phyloP scores from a whole-genome alignment of 2,329 filamentous ascomycete species.

The Verticillium nonalfalfae region DNA sequence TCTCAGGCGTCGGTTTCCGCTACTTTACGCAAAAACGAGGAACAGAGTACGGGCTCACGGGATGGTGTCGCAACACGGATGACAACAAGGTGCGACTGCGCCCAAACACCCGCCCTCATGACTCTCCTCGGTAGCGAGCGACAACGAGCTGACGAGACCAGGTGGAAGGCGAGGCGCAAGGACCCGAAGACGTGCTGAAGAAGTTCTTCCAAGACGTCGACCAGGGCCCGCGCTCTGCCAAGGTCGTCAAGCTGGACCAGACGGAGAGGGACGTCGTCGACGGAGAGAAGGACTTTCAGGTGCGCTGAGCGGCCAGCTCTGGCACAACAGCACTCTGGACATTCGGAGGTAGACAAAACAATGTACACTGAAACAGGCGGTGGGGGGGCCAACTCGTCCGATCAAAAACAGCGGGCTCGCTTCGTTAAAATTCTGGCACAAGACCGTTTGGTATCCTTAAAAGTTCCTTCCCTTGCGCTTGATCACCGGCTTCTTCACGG shows the following conservation, averaged over 20 bases:
- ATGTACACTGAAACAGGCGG: no score
- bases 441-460: slow-evolving; percentile 16
- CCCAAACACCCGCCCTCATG: background rate
- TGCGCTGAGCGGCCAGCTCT: slow-evolving; percentile 25
- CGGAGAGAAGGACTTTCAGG: slow-evolving; percentile 61
- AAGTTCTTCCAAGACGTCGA: slow-evolving; percentile 70
- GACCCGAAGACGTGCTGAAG: slow-evolving; percentile 55
- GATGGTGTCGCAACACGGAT: slow-evolving; percentile 55
- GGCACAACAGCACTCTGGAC: no score
- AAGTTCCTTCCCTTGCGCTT: slow-evolving; percentile 52
- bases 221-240: slow-evolving; percentile 64
- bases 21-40: slow-evolving; percentile 51
- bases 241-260: slow-evolving; percentile 68
- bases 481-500: slow-evolving; percentile 53
- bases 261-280: slow-evolving; percentile 58
- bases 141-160: slow-evolving; percentile 29
- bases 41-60: slow-evolving; percentile 42
- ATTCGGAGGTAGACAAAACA: no score
- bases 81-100: slow-evolving; percentile 41
- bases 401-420: background rate
- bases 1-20: slow-evolving; percentile 49
- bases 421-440: background rate
- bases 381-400: no score
- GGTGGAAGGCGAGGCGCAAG: slow-evolving; percentile 90
- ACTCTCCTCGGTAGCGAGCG: background rate